Evolutionary conservation across 2,329 filamentous ascomycete genomes (phyloP), one percentile per base, ranked within the genome.

Genomic region (Xylaria sp.): DNA sequence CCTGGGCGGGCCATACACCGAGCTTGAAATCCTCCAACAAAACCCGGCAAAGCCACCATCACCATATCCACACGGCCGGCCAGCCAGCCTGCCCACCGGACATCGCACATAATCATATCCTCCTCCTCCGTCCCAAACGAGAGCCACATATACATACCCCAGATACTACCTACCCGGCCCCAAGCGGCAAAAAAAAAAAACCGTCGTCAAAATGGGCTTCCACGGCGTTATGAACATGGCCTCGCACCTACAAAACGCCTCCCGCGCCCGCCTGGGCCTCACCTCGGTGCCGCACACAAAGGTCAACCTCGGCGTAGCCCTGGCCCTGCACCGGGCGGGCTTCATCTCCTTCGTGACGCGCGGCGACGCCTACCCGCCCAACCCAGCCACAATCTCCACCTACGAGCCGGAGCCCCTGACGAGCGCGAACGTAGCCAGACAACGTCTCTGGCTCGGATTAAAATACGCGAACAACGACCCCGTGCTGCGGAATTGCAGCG

Each of bases 161-260:
- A 43, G 7, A 18, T 12, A 9, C 48, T 5, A 9, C 25, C n/a
- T 28, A 33, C 12, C 31, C 48, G 4, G 4, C 33, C 23, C 4
- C 23, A 10, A 6, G 6, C 25, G 48, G 8, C 48, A n/a, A n/a
- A n/a, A n/a, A n/a, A n/a, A n/a, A 1, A 12, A 25, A n/a, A 23
- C 7, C 8, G 20, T 13, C 4, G 3, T 12, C 13, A 48, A 76
- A 57, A 92, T 93, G 91, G 91, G 89, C 76, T 87, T 97, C 82
- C 85, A 88, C 78, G 89, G 91, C 81, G 87, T 97, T 72, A 87
- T 89, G 76, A 85, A 95, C 84, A 89, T 94, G 82, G 97, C 93
- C 86, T 94, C 94, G 74, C 94, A 97, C 84, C 86, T 98, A 66
- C 93, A 96, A 81, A 98, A 98, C 85, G 93, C 92, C 74, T 92